These are phyloP conservation scores for peach (Prunus persica) DNA, from an alignment of 306 rosid genomes.

Conservation along the genomic window DNA sequence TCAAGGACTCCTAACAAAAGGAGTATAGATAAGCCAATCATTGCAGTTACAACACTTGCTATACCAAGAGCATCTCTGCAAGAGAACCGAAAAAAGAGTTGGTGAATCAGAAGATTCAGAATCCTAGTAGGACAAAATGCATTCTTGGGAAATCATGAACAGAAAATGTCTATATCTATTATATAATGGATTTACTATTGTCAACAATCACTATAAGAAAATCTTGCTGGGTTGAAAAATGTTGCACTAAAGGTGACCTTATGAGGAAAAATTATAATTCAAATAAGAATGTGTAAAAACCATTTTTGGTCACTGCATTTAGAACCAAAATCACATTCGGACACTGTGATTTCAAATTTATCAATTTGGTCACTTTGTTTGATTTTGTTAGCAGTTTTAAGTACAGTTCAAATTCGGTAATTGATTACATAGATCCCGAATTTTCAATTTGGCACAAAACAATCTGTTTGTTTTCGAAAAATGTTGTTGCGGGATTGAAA, in stretches of 20 bases:
- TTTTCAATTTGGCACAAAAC: too few relatives aligned
- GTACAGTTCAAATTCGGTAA: too few relatives aligned
- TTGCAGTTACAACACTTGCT: slow-evolving; percentile 86
- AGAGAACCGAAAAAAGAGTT: slow-evolving; percentile 6
- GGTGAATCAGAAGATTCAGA: slow-evolving; percentile 6
- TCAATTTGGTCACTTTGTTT: too few relatives aligned
- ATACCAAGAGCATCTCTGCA: slow-evolving; percentile 74
- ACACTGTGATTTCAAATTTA: too few relatives aligned
- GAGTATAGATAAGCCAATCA: slow-evolving; percentile 86
- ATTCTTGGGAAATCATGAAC: neutral
- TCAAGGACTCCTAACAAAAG: slow-evolving; percentile 79
- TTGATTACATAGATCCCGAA: too few relatives aligned
- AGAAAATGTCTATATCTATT: too few relatives aligned
- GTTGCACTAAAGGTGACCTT: neutral
- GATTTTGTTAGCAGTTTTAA: too few relatives aligned
- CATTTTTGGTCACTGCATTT: too few relatives aligned
- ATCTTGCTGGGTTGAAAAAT: neutral
- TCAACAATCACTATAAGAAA: neutral
- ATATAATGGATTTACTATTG: neutral
- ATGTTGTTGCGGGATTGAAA: too few relatives aligned
- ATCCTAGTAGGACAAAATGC: slow-evolving; percentile 13
- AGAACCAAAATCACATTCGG: too few relatives aligned
- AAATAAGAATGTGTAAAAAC: too few relatives aligned
- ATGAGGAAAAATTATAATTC: neutral
- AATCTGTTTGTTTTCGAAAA: too few relatives aligned